These are phyloP conservation scores for Salix dunnii DNA, from an alignment of 345 rosid species.

Conservation along the genomic window DNA sequence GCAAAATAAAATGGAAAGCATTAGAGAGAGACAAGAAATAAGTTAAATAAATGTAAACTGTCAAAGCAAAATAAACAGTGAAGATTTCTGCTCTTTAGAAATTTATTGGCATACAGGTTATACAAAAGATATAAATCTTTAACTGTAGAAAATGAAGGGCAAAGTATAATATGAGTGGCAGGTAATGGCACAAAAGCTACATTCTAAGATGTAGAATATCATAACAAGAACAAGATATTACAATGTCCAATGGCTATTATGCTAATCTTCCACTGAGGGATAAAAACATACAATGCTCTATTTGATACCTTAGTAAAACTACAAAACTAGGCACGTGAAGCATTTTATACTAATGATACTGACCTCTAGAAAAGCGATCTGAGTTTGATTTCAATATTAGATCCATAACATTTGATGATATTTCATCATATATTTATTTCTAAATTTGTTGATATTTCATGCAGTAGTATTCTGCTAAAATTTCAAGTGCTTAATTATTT, in stretches of 20 bases:
- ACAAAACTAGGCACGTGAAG: too few relatives aligned
- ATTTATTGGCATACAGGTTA: background rate
- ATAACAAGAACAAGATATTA: background rate
- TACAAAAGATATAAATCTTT: background rate
- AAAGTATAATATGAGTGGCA: background rate
- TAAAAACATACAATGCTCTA: too few relatives aligned
- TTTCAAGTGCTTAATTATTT: background rate
- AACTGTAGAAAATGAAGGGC: background rate
- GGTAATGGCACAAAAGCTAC: background rate
- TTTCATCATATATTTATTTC: background rate
- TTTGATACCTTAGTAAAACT: too few relatives aligned
- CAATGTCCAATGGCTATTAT: background rate
- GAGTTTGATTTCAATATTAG: background rate
- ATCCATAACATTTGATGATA: background rate
- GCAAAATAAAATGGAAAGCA: constrained; percentile 14
- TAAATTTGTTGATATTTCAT: background rate
- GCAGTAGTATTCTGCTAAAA: background rate
- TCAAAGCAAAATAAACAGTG: background rate
- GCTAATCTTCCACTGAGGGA: background rate
- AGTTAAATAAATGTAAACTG: background rate
- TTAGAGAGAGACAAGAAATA: constrained; percentile 1
- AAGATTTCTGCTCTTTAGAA: background rate
- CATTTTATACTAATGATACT: too few relatives aligned
- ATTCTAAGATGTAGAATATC: background rate
- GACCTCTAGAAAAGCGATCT: too few relatives aligned